These are phyloP conservation scores for Rhododendron ferrugineum DNA, from an alignment of 148 eudicot species.

Conservation along the genomic window DNA sequence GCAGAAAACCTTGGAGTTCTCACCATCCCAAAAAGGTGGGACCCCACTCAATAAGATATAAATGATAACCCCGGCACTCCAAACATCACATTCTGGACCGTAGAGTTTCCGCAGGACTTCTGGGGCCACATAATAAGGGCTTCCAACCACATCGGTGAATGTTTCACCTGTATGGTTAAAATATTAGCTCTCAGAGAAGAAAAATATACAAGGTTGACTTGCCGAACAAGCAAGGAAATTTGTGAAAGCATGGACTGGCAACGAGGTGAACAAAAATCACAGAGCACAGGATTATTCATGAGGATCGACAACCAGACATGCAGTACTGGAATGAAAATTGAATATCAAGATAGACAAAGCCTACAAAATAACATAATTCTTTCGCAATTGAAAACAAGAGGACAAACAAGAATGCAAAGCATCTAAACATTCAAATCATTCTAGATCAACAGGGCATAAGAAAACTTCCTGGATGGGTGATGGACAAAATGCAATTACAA, in stretches of 20 bases:
- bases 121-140: slow-evolving; percentile 45
- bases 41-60: slow-evolving; percentile 38
- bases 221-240: neutral
- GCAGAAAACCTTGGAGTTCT: slow-evolving; percentile 4
- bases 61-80: slow-evolving; percentile 45
- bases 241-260: slow-evolving; percentile 1
- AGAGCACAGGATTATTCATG: neutral
- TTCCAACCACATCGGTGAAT: slow-evolving; percentile 37
- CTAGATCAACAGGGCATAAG: neutral
- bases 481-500: neutral
- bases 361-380: neutral
- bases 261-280: neutral
- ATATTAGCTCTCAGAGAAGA: slow-evolving; percentile 6
- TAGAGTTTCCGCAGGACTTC: slow-evolving; percentile 34
- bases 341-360: neutral
- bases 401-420: neutral
- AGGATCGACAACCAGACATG: neutral
- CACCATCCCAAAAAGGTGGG: slow-evolving; percentile 48
- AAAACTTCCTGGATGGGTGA: neutral
- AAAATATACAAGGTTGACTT: neutral
- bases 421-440: neutral
- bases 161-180: slow-evolving; percentile 28
- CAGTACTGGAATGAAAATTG: neutral
- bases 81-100: slow-evolving; percentile 38
- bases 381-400: neutral